phyloP scores from a whole-genome alignment of 768 basidiomycete species.

The Gautieria morchelliformis region DNA sequence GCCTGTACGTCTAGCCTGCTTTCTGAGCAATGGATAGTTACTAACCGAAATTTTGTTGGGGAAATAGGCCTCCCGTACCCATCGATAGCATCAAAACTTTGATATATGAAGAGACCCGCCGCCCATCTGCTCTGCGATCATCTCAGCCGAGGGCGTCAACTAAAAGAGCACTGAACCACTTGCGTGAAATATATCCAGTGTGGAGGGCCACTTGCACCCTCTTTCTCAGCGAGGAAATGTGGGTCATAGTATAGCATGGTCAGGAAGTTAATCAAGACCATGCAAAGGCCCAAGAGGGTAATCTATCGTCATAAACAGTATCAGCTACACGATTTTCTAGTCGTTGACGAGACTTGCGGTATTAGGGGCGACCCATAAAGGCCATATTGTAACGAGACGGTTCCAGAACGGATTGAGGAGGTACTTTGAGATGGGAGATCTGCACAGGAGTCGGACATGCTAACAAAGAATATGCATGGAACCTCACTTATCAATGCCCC shows the following conservation, averaged over 20 bases:
- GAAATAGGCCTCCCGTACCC: constrained; percentile 41
- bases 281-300: constrained; percentile 72
- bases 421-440: constrained; percentile 68
- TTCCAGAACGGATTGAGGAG: constrained; percentile 83
- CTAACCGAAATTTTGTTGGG: neutral
- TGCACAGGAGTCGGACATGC: constrained; percentile 18
- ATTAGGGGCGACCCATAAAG: constrained; percentile 78
- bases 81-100: constrained; percentile 82
- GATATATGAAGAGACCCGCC: constrained; percentile 82
- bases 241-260: constrained; percentile 84
- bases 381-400: constrained; percentile 86
- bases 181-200: constrained; percentile 89
- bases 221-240: constrained; percentile 57
- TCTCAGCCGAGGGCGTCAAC: neutral
- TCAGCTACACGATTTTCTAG: neutral
- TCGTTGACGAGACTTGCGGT: constrained; percentile 40
- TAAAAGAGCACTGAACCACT: constrained; percentile 19
- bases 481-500: constrained; percentile 68
- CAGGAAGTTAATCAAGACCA: constrained; percentile 76
- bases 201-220: constrained; percentile 53
- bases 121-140: constrained; percentile 53
- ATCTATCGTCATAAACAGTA: constrained; percentile 44
- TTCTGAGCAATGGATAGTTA: constrained; percentile 37
- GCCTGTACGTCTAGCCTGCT: constrained; percentile 90
- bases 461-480: neutral